Conservation (phyloP, 768 basidiomycete genomes). For the Kwoniella bestiolae region DNA sequence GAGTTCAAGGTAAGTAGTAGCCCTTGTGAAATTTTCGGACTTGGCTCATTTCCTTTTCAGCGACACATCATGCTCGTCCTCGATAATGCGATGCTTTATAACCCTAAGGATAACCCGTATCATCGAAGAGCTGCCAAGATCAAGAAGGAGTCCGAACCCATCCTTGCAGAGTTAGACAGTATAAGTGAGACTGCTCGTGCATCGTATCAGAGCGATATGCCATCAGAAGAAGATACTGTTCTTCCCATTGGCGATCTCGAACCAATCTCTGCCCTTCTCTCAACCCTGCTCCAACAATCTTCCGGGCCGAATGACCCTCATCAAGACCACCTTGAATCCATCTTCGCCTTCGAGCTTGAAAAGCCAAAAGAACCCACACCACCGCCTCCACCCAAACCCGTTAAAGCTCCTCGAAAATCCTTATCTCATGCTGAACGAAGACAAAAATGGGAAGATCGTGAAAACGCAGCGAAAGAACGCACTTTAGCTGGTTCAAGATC, state of each 20-base stretch:
- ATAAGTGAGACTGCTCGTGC: constrained; percentile 6
- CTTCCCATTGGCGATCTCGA: constrained; percentile 71
- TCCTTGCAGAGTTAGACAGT: constrained; percentile 60
- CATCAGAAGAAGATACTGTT: constrained; percentile 54
- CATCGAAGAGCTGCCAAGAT: constrained; percentile 73
- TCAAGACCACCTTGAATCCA: constrained; percentile 66
- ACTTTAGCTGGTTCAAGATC: constrained; percentile 16
- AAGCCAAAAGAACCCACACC: constrained; percentile 68
- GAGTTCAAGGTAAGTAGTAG: constrained; percentile 64
- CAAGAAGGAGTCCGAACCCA: constrained; percentile 60
- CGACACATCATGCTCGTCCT: constrained; percentile 81
- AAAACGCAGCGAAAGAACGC: constrained; percentile 30
- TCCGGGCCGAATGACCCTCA: constrained; percentile 62
- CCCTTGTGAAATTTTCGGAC: background rate
- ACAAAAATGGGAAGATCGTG: constrained; percentile 33
- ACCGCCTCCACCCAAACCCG: constrained; percentile 59
- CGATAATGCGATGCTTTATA: constrained; percentile 87
- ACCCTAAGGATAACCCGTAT: constrained; percentile 71
- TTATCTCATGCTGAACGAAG: constrained; percentile 26
- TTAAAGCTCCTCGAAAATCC: constrained; percentile 21
- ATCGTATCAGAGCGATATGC: background rate
- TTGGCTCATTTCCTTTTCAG: constrained; percentile 31
- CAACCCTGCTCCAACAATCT: constrained; percentile 62
- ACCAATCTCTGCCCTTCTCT: constrained; percentile 66
- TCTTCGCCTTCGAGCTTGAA: constrained; percentile 73